Conservation (phyloP, 2,329 filamentous ascomycete genomes). For the Trichoderma afroharzianum region DNA sequence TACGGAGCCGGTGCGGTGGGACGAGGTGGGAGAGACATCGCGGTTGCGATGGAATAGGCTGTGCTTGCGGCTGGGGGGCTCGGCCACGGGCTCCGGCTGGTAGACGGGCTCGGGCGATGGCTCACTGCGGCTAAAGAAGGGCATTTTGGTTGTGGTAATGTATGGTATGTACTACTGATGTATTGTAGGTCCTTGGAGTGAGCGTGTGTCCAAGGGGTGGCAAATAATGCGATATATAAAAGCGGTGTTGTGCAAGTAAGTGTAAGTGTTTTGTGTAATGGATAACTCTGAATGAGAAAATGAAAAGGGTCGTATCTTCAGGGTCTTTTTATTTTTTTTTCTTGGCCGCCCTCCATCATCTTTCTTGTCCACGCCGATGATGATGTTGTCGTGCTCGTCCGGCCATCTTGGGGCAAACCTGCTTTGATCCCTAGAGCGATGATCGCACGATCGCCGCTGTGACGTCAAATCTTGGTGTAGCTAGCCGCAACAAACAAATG, state of each 20-base stretch:
- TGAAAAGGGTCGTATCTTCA: background rate
- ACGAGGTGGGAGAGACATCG: slow-evolving; percentile 24
- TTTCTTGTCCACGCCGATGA: background rate
- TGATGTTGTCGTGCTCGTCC: background rate
- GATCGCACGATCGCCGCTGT: slow-evolving; percentile 18
- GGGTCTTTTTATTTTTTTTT: slow-evolving; percentile 3
- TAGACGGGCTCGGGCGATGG: slow-evolving; percentile 32
- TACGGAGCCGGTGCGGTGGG: slow-evolving; percentile 8
- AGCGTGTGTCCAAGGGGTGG: background rate
- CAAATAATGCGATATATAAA: background rate
- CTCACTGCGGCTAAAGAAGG: slow-evolving; percentile 31
- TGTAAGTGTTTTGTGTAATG: background rate
- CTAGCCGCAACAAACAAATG: slow-evolving; percentile 5
- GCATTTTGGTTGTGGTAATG: slow-evolving; percentile 24
- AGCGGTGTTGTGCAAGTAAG: background rate
- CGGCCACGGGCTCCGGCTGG: slow-evolving; percentile 26
- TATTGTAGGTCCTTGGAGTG: background rate
- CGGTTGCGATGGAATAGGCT: slow-evolving; percentile 33
- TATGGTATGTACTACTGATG: background rate
- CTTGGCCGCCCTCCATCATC: background rate
- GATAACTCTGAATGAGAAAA: background rate
- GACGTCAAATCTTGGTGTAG: slow-evolving; percentile 22
- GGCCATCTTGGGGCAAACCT: slow-evolving; percentile 5
- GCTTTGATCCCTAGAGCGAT: slow-evolving; percentile 2
- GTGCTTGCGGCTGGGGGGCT: slow-evolving; percentile 16